Evolutionary conservation across 495 filamentous ascomycete species (phyloP).

Genomic region (Rostrohypoxylon terebratum): DNA sequence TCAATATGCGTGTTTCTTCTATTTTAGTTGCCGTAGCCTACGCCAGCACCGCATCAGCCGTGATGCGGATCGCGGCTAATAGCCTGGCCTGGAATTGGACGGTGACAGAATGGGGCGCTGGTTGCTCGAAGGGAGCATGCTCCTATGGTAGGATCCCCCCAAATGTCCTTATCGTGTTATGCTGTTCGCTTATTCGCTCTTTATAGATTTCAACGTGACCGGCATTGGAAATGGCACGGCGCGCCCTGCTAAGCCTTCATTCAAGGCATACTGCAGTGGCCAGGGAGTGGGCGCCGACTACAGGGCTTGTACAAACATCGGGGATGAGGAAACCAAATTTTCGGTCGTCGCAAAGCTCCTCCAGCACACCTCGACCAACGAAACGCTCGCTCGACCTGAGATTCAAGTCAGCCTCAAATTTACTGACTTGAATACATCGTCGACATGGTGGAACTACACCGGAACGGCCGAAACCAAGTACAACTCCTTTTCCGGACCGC

Average conservation of each 20-base stretch:
- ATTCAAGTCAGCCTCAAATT: constrained; percentile 48
- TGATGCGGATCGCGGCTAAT: constrained; percentile 40
- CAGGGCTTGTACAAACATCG: constrained; percentile 33
- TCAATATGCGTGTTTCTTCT: constrained; percentile 46
- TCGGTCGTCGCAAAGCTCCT: constrained; percentile 47
- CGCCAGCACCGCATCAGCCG: constrained; percentile 39
- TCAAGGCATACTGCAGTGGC: constrained; percentile 47
- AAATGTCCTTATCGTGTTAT: background rate
- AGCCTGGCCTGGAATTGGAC: constrained; percentile 38
- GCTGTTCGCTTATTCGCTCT: constrained; percentile 10
- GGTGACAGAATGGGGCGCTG: constrained; percentile 49
- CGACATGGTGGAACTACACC: constrained; percentile 53
- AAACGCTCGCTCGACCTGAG: constrained; percentile 31
- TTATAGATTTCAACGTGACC: constrained; percentile 47
- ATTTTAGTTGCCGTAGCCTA: constrained; percentile 36
- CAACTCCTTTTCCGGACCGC: constrained; percentile 41
- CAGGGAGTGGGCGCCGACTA: constrained; percentile 45
- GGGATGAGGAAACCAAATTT: constrained; percentile 31
- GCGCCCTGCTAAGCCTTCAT: constrained; percentile 42
- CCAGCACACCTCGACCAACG: constrained; percentile 29
- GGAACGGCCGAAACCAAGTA: constrained; percentile 46
- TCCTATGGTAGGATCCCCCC: constrained; percentile 38
- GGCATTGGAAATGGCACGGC: constrained; percentile 33
- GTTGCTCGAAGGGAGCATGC: constrained; percentile 35
- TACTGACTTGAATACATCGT: constrained; percentile 39